A percentile compares a stretch with the other conserved stretches of the same genome.
Conservation (phyloP, 352 stramenopile species). For the Phytophthora colocasiae region DNA sequence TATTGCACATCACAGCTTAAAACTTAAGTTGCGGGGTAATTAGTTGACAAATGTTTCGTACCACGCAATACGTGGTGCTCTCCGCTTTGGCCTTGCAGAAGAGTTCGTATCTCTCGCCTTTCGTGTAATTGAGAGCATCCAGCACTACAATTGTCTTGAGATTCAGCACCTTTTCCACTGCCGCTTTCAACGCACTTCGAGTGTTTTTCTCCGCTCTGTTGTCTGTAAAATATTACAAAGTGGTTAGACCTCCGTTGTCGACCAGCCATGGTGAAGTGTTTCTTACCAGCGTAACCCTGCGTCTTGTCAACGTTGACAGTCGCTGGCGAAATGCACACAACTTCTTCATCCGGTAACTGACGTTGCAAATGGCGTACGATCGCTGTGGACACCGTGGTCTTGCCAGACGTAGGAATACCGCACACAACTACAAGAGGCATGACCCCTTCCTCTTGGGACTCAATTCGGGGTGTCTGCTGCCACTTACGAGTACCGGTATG, state of each 20-base stretch:
- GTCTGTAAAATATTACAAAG: slow-evolving; percentile 40
- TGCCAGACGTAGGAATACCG: slow-evolving; percentile 73
- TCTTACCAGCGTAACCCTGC: slow-evolving; percentile 66
- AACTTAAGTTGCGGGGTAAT: too few relatives aligned
- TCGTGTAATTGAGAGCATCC: slow-evolving; percentile 96
- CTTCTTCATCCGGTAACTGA: slow-evolving; percentile 45
- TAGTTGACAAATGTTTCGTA: slow-evolving; percentile 16
- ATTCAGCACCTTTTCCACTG: slow-evolving; percentile 70
- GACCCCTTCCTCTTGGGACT: too few relatives aligned
- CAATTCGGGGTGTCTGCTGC: too few relatives aligned
- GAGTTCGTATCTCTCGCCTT: slow-evolving; percentile 95
- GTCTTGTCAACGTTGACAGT: slow-evolving; percentile 67
- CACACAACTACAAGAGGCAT: slow-evolving; percentile 86
- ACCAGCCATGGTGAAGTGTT: slow-evolving; percentile 11
- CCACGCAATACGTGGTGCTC: slow-evolving; percentile 91
- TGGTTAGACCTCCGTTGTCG: background rate
- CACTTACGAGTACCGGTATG: too few relatives aligned
- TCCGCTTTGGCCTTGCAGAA: slow-evolving; percentile 94
- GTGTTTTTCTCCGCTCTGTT: slow-evolving; percentile 72
- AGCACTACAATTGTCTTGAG: slow-evolving; percentile 88
- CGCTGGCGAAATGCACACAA: slow-evolving; percentile 67
- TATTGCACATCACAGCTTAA: slow-evolving; percentile 5
- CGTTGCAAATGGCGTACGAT: slow-evolving; percentile 54
- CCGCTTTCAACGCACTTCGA: slow-evolving; percentile 67
- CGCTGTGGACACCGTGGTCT: slow-evolving; percentile 62